Evolutionary conservation across 495 filamentous ascomycete species (phyloP), one percentile per base, ranked within the genome.

Genomic region (Neurospora sp.): DNA sequence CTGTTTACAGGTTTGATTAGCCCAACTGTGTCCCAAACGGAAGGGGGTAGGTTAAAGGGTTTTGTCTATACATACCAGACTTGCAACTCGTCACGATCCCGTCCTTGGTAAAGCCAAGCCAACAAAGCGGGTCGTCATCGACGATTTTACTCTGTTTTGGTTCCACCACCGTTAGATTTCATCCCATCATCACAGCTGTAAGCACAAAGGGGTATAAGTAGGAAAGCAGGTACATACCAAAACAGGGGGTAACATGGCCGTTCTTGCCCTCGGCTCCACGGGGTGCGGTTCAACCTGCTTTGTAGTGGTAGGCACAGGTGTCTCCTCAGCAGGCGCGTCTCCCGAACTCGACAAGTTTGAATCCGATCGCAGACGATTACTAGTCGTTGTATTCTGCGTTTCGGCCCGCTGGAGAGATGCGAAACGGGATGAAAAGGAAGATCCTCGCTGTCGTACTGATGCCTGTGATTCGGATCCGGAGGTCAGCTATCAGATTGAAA

Each of bases 71-170:
- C 88, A 81, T 82, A 96, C 94, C 94, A 82, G 89, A 89, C 75
- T 91, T 89, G 78, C 94, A 98, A 72, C 92, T 91, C n/a, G 93
- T 97, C 76, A 98, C 89, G 59, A 99, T 94, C 38, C 90, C 91
- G 77, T 97, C 90, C 80, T 97, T 91, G 74, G 94, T 93, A 78
- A 99, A 99, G 12, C 90, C 91, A 20, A 99, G 78, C 92, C 95
- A 97, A 78, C 88, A 92, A 68, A 96, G 84, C 69, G 94, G 94
- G 79, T 98, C 92, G 72, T 89, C 87, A 77, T 97, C 95, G 35
- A 97, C 88, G 7, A 86, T 85, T 85, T 98, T 98, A 20, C 91
- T 92, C 92, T 94, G 69, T 68, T 7, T 41, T 37, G 27, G 9
- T 4, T 53, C 9, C 45, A 35, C n/a, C 8, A 27, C 10, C 4